Conservation (phyloP, 2,329 filamentous ascomycete species). For the Fusarium multiceps region DNA sequence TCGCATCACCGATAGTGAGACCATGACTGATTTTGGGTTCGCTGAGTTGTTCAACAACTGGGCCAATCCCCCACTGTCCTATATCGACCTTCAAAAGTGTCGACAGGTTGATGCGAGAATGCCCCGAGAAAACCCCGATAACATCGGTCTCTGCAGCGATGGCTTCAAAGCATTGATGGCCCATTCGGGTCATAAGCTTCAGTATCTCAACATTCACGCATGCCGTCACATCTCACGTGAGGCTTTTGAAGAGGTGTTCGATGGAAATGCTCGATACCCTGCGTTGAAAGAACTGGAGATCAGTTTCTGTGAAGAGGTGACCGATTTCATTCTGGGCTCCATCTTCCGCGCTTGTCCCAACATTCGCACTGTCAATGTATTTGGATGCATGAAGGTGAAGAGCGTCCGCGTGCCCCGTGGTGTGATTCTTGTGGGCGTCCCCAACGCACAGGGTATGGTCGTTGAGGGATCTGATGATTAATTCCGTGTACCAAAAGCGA, state of each 20-base stretch:
- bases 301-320: constrained; percentile 77
- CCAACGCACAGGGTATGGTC: constrained; percentile 70
- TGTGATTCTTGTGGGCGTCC: constrained; percentile 67
- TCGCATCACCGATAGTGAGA: constrained; percentile 81
- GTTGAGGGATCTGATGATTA: constrained; percentile 58
- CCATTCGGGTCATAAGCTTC: constrained; percentile 77
- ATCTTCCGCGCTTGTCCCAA: constrained; percentile 74
- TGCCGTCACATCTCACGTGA: constrained; percentile 82
- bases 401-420: constrained; percentile 65
- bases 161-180: constrained; percentile 86
- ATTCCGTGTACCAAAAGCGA: constrained; percentile 6
- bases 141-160: constrained; percentile 77
- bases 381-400: constrained; percentile 73
- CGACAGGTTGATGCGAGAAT: constrained; percentile 79
- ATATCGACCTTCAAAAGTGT: constrained; percentile 80
- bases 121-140: constrained; percentile 72
- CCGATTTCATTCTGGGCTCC: constrained; percentile 70
- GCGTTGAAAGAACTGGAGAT: constrained; percentile 78
- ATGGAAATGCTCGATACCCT: constrained; percentile 69
- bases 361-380: constrained; percentile 69
- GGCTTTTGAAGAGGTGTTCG: constrained; percentile 81
- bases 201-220: constrained; percentile 79
- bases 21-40: constrained; percentile 80
- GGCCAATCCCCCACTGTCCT: constrained; percentile 76
- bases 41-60: constrained; percentile 78